These are phyloP conservation scores for Xylaria sp. DNA, from an alignment of 495 filamentous ascomycete genomes.

Conservation along the genomic window DNA sequence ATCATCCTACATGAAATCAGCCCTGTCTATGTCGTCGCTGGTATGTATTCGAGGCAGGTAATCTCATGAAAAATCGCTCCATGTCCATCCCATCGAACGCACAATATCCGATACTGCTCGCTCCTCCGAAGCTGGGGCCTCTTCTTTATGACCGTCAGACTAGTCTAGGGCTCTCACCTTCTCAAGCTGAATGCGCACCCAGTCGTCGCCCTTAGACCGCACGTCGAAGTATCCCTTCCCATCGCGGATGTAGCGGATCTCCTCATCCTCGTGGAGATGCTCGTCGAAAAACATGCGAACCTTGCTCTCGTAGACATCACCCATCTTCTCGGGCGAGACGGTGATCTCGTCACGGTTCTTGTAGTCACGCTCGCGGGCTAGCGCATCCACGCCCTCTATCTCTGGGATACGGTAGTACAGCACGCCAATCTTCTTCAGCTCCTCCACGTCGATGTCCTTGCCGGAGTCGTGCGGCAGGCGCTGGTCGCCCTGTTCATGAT, in stretches of 20 bases:
- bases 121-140: not conserved
- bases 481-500: slow-evolving; percentile 77
- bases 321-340: slow-evolving; percentile 89
- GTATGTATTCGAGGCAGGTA: not conserved
- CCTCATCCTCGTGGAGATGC: slow-evolving; percentile 97
- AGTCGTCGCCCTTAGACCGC: slow-evolving; percentile 71
- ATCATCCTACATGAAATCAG: slow-evolving; percentile 45
- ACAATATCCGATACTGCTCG: not conserved
- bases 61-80: not conserved
- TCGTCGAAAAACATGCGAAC: slow-evolving; percentile 93
- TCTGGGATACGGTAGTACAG: slow-evolving; percentile 73
- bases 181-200: slow-evolving; percentile 82
- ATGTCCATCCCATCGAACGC: not conserved
- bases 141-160: not conserved
- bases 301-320: slow-evolving; percentile 84
- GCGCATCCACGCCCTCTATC: slow-evolving; percentile 68
- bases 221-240: slow-evolving; percentile 95
- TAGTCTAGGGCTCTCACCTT: slow-evolving; percentile 56
- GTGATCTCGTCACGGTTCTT: slow-evolving; percentile 93
- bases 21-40: not conserved
- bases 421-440: slow-evolving; percentile 78
- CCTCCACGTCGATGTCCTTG: slow-evolving; percentile 61
- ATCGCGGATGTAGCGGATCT: slow-evolving; percentile 95
- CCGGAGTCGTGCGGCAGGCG: slow-evolving; percentile 88
- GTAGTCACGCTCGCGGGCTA: slow-evolving; percentile 81